Percentiles rank a stretch among this genome's conserved stretches.
phyloP scores from a whole-genome alignment of 2,329 filamentous ascomycete species.

The Onygenales sp. region DNA sequence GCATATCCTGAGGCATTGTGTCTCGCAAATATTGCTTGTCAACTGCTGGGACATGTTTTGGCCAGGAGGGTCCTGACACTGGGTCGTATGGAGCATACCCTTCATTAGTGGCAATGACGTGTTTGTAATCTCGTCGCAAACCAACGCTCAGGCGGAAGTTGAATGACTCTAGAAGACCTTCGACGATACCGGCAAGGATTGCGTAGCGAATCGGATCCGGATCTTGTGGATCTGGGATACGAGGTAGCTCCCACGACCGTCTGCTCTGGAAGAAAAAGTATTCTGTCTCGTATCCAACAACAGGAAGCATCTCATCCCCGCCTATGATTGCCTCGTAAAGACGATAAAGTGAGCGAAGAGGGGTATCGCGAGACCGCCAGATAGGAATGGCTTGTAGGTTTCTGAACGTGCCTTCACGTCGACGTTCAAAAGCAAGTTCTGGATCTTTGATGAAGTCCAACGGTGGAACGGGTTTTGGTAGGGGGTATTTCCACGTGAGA shows the following conservation, averaged over 20 bases:
- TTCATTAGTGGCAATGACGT: conserved; percentile 8
- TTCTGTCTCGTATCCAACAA: conserved; percentile 13
- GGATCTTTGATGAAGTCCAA: conserved; percentile 5
- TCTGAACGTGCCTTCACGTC: conserved; percentile 5
- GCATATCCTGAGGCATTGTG: conserved; percentile 15
- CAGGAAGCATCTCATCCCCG: conserved; percentile 3
- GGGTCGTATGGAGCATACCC: conserved; percentile 9
- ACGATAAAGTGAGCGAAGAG: conserved; percentile 17
- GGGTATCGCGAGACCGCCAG: conserved; percentile 16
- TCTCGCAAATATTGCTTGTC: conserved; percentile 7
- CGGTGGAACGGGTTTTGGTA: conserved; percentile 6
- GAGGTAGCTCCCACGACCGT: conserved; percentile 13
- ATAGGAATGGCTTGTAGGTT: conserved; percentile 10
- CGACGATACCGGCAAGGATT: conserved; percentile 17
- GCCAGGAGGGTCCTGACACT: conserved; percentile 10
- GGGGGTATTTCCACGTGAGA: conserved; percentile 8
- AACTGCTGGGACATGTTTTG: conserved; percentile 10
- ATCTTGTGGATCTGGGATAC: conserved; percentile 19
- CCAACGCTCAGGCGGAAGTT: conserved; percentile 18
- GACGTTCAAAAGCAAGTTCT: conserved; percentile 6
- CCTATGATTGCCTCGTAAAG: conserved; percentile 14
- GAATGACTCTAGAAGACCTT: conserved; percentile 15
- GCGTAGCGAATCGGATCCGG: conserved; percentile 20
- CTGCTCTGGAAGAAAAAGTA: conserved; percentile 18
- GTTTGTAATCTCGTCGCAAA: conserved; percentile 11